Evolutionary conservation across 192 early-diverging fungal genomes (phyloP).

Genomic region (Linnemannia elongata): DNA sequence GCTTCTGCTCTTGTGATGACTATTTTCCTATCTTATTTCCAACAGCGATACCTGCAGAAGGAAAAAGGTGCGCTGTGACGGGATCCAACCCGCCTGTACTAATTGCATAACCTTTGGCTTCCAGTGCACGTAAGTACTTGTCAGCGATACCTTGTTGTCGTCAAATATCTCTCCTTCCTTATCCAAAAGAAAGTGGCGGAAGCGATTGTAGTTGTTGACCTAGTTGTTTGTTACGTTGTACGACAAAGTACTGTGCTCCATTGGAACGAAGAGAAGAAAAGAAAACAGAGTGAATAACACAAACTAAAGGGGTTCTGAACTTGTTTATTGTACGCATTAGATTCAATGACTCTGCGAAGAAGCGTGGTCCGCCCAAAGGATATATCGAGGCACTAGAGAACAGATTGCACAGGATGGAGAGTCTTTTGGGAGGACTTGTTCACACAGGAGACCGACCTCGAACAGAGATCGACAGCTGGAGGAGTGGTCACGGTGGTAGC

Average conservation of each 20-base stretch:
- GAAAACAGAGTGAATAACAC: background rate
- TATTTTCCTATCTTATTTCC: background rate
- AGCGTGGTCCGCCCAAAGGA: slow-evolving; percentile 88
- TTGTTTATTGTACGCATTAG: background rate
- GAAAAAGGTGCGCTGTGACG: slow-evolving; percentile 63
- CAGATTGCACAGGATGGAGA: slow-evolving; percentile 79
- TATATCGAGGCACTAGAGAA: slow-evolving; percentile 89
- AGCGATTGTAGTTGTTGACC: too few species aligned
- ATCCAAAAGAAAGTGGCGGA: too few species aligned
- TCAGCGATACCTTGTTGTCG: too few species aligned
- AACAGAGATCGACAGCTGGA: slow-evolving; percentile 36
- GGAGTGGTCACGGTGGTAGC: background rate
- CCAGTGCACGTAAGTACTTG: slow-evolving; percentile 57
- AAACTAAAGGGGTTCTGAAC: background rate
- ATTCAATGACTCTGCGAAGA: slow-evolving; percentile 32
- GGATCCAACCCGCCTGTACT: slow-evolving; percentile 57
- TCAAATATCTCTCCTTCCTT: too few species aligned
- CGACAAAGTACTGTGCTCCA: too few species aligned
- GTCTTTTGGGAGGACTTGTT: slow-evolving; percentile 70
- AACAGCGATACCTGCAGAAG: slow-evolving; percentile 61
- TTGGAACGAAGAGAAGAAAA: too few species aligned
- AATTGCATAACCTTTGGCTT: slow-evolving; percentile 62
- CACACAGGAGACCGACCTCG: slow-evolving; percentile 62
- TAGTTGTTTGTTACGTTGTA: too few species aligned
- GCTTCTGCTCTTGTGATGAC: background rate